These are phyloP conservation scores for Capniomyces stellatus DNA, from an alignment of 371 early-diverging fungal genomes.

Conservation along the genomic window DNA sequence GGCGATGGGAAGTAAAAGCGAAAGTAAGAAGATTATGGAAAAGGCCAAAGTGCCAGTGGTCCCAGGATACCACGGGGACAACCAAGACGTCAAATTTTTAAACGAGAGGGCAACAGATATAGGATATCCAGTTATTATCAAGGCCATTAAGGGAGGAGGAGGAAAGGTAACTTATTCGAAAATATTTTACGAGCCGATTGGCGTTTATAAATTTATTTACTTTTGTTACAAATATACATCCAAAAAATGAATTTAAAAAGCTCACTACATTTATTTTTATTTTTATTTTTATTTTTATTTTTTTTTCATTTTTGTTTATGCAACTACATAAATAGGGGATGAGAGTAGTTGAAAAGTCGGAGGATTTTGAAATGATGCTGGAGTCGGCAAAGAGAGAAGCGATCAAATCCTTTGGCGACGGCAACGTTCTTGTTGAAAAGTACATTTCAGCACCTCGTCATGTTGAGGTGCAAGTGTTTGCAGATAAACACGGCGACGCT, in stretches of 20 bases:
- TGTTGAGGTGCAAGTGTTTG: constrained; percentile 76
- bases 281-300: no score
- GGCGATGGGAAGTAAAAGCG: constrained; percentile 88
- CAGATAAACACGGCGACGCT: constrained; percentile 58
- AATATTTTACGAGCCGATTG: no score
- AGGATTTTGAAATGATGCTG: constrained; percentile 56
- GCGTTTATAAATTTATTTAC: no score
- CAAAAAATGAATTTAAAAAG: no score
- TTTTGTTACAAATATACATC: no score
- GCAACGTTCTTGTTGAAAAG: constrained; percentile 78
- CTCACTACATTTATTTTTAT: no score
- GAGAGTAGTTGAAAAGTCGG: constrained; percentile 48
- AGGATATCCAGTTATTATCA: constrained; percentile 72
- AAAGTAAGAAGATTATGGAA: constrained; percentile 69
- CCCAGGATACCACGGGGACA: constrained; percentile 81
- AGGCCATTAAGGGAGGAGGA: constrained; percentile 83
- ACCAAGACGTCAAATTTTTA: constrained; percentile 38
- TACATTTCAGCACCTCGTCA: constrained; percentile 80
- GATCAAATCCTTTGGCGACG: constrained; percentile 73
- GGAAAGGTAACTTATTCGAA: no score
- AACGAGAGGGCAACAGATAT: constrained; percentile 37
- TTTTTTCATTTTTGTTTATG: no score
- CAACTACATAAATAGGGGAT: no score
- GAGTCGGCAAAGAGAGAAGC: constrained; percentile 74
- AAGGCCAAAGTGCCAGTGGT: constrained; percentile 66